Evolutionary conservation across 208 protist species (phyloP).

Genomic region (Trypanosoma mega): DNA sequence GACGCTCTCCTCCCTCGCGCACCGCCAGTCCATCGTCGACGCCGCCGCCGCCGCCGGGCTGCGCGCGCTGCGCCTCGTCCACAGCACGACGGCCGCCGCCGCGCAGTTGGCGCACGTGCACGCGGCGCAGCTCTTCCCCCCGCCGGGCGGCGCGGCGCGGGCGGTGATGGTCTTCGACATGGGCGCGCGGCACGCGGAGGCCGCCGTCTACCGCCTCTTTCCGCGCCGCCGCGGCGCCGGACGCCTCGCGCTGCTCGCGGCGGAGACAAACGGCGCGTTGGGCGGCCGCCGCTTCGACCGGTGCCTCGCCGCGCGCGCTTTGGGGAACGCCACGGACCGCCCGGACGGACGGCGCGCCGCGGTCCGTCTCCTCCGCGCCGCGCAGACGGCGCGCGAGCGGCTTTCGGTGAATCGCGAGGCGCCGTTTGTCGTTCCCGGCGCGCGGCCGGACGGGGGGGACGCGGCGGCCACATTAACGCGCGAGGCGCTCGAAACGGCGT

Average conservation of each 20-base stretch:
- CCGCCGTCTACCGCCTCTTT: slow-evolving; percentile 60
- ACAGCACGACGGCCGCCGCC: slow-evolving; percentile 76
- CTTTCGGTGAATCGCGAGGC: slow-evolving; percentile 89
- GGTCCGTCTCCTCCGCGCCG: slow-evolving; percentile 77
- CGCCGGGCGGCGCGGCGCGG: neutral
- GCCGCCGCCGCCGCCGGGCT: slow-evolving; percentile 81
- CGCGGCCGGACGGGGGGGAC: slow-evolving; percentile 29
- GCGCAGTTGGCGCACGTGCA: slow-evolving; percentile 58
- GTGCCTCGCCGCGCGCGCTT: too few relatives aligned
- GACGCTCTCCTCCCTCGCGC: slow-evolving; percentile 45
- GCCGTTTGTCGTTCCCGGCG: slow-evolving; percentile 74
- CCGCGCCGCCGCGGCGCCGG: slow-evolving; percentile 7
- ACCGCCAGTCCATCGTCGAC: slow-evolving; percentile 89
- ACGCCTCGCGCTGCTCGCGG: slow-evolving; percentile 40
- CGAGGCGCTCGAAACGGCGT: slow-evolving; percentile 66
- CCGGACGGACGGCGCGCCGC: slow-evolving; percentile 37
- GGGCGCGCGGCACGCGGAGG: slow-evolving; percentile 75
- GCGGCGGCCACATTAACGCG: slow-evolving; percentile 56
- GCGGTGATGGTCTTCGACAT: slow-evolving; percentile 89
- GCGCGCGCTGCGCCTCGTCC: slow-evolving; percentile 78
- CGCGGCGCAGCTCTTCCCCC: slow-evolving; percentile 41
- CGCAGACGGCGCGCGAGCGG: slow-evolving; percentile 78
- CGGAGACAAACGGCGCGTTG: slow-evolving; percentile 52
- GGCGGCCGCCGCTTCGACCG: slow-evolving; percentile 87
- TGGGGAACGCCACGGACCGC: too few relatives aligned